phyloP scores from a whole-genome alignment of 148 eudicot species.

The Spergularia marina region DNA sequence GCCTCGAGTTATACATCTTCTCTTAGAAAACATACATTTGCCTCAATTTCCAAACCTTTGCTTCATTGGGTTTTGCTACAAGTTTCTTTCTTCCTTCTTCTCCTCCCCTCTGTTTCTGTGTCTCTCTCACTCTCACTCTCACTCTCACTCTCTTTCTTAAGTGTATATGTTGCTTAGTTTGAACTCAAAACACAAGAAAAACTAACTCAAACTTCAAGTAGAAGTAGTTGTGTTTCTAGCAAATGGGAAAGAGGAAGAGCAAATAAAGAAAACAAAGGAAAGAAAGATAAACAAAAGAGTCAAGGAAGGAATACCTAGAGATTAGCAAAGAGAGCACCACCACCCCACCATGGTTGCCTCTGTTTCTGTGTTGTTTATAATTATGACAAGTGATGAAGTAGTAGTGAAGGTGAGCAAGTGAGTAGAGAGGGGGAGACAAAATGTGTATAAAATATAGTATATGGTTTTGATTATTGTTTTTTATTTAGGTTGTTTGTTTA shows the following conservation, averaged over 20 bases:
- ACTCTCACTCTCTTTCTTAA: slow-evolving; percentile 8
- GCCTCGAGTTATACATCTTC: slow-evolving; percentile 46
- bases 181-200: slow-evolving; percentile 36
- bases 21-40: slow-evolving; percentile 34
- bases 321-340: slow-evolving; percentile 34
- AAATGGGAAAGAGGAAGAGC: background rate
- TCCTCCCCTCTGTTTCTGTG: slow-evolving; percentile 31
- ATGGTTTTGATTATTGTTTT: background rate
- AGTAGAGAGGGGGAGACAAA: background rate
- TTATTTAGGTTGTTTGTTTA: background rate
- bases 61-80: slow-evolving; percentile 31
- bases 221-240: background rate
- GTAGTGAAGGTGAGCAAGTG: slow-evolving; percentile 1
- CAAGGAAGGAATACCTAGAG: slow-evolving; percentile 61
- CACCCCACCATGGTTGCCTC: slow-evolving; percentile 29
- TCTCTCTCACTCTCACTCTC: slow-evolving; percentile 8
- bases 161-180: slow-evolving; percentile 32
- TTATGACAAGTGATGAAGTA: slow-evolving; percentile 5
- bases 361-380: slow-evolving; percentile 11
- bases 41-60: slow-evolving; percentile 50
- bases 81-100: background rate
- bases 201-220: background rate
- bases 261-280: slow-evolving; percentile 4
- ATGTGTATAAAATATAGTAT: background rate
- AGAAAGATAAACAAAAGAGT: slow-evolving; percentile 14